phyloP scores from a whole-genome alignment of 306 rosid genomes.

The Ziziphus jujuba region DNA sequence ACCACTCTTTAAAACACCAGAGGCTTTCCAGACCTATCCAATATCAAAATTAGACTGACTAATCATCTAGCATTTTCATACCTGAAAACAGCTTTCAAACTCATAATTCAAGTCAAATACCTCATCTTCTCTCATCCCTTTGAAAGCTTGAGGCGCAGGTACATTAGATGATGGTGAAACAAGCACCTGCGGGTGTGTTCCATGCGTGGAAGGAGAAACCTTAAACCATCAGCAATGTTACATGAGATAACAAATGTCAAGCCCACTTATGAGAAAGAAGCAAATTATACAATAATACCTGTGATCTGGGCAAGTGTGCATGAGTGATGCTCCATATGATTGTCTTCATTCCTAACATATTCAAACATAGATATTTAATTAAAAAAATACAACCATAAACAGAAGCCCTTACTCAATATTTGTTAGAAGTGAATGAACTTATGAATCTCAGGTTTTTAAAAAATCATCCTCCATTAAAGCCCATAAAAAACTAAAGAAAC shows the following conservation, averaged over 20 bases:
- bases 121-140: slow-evolving; percentile 99
- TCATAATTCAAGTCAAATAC: slow-evolving; percentile 38
- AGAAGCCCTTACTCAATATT: background rate
- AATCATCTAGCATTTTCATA: slow-evolving; percentile 1
- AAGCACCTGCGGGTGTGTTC: slow-evolving; percentile 66
- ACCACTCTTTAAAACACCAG: slow-evolving; percentile 95
- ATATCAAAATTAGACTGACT: slow-evolving; percentile 28
- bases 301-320: slow-evolving; percentile 91
- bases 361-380: slow-evolving; percentile 6
- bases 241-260: slow-evolving; percentile 26
- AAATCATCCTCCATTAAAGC: slow-evolving; percentile 1
- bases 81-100: slow-evolving; percentile 22
- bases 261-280: slow-evolving; percentile 20
- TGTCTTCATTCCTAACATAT: slow-evolving; percentile 91
- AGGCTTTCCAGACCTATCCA: slow-evolving; percentile 85
- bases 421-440: background rate
- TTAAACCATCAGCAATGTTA: slow-evolving; percentile 45
- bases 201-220: slow-evolving; percentile 49
- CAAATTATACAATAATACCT: slow-evolving; percentile 50
- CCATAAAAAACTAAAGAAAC: background rate
- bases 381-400: background rate
- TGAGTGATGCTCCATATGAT: slow-evolving; percentile 98
- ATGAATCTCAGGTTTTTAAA: background rate
- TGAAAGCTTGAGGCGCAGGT: slow-evolving; percentile 71
- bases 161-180: slow-evolving; percentile 76